Base-by-base conservation (phyloP, 495 filamentous ascomycete species). In the Astrothelium subdiscretum region DNA sequence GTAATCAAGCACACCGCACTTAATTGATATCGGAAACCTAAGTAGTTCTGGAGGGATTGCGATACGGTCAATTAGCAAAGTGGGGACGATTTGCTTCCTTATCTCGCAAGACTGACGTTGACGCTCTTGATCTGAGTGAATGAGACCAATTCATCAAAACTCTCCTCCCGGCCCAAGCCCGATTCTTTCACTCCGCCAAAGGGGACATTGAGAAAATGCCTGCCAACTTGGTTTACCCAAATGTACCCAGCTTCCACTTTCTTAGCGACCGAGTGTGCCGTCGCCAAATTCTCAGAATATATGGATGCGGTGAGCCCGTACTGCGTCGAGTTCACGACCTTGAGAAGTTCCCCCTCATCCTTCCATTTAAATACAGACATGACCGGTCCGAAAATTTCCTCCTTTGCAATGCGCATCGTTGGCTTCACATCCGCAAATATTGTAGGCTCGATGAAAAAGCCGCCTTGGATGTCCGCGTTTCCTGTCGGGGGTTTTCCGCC, bases 141-240 rank as follows among this genome's bases (percentile, higher is more conserved):
- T 1, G 59, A 62, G n/a, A 64, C 43, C 44, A 65, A 32, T 57
- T 67, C 65, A 35, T 67, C 65, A 24, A 67, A 31, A 18, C 48
- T 57, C 43, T 67, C 65, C 78, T 94, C 90, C 32, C 90, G 78
- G 4, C 92, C 92, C 68, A 96, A 91, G 58, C 92, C 92, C 66
- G 87, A 91, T 80, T 95, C 89, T 81, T 96, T 96, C 62, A 96
- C 88, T 27, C 92, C 92, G 31, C 92, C 92, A 71, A 95, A 95
- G 4, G 89, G 90, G 43, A 95, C 81, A 31, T 89, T 57, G 20
- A 73, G 26, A 35, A 67, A 67, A 51, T 67, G 65, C 29, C 26
- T 40, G 15, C 64, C 63, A 51, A 65, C 62, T 57, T 59, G 62
- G 76, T 96, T 96, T 72, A 97, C 86, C 91, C 92, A 97, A 38